Evolutionary conservation across 805 yeast species (phyloP).

Genomic region (Candida andamanensis): DNA sequence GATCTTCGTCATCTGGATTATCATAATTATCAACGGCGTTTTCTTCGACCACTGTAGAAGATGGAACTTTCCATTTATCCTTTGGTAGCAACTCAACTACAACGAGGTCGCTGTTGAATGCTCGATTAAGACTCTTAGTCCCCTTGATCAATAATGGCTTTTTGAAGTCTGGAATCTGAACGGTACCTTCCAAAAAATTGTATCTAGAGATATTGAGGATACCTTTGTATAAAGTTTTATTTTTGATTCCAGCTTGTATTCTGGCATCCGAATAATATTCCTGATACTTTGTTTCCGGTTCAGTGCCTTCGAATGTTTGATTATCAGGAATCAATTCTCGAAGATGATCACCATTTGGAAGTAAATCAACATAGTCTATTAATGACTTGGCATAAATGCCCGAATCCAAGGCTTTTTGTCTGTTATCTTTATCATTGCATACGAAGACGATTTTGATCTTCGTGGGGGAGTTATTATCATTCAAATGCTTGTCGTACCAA

Average conservation of each 20-base stretch:
- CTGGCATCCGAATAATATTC: conserved; percentile 78
- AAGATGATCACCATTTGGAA: conserved; percentile 70
- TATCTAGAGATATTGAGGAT: conserved; percentile 73
- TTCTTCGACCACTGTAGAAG: conserved; percentile 74
- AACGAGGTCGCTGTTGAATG: conserved; percentile 88
- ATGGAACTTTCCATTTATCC: conserved; percentile 82
- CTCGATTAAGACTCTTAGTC: conserved; percentile 78
- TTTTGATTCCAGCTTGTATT: conserved; percentile 84
- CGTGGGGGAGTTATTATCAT: conserved; percentile 19
- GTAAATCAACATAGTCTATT: conserved; percentile 61
- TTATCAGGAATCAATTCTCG: conserved; percentile 66
- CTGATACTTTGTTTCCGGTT: conserved; percentile 57
- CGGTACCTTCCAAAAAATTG: conserved; percentile 83
- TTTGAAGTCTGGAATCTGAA: conserved; percentile 64
- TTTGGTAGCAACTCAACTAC: conserved; percentile 86
- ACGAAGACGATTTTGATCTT: conserved; percentile 51
- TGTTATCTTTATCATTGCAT: conserved; percentile 74
- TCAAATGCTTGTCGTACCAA: conserved; percentile 70
- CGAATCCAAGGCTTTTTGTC: conserved; percentile 50
- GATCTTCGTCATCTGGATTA: conserved; percentile 44
- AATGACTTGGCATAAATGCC: conserved; percentile 53
- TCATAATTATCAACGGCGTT: conserved; percentile 56
- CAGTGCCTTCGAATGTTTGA: conserved; percentile 7
- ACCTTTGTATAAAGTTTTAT: conserved; percentile 86
- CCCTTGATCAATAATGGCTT: conserved; percentile 83